Evolutionary conservation across 1,284 basidiomycete genomes (phyloP), one percentile per base, ranked within the genome.

Genomic region (Mycena sp.): DNA sequence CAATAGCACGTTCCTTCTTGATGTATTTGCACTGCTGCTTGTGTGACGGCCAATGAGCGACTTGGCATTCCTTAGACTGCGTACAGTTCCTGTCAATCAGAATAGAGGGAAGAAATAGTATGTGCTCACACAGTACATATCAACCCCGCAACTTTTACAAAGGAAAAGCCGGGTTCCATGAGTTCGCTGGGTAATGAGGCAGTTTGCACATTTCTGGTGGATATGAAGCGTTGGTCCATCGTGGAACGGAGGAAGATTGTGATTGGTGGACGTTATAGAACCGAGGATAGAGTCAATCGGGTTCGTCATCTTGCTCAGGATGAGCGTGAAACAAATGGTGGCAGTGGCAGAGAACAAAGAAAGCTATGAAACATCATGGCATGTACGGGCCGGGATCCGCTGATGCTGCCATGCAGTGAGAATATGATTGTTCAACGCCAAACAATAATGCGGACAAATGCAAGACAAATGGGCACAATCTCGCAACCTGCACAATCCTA

Each of bases 21-120:
- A 12, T 3, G 16, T 2, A 7, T 32, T 61, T 61, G 59, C 63
- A 68, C 1, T 6, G 6, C 1, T 23, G 11, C 32, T 65, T 68
- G 60, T 65, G 67, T 6, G n/a, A n/a, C n/a, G 64, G 60, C 58
- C 67, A 63, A 23, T 65, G 43, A n/a, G 52, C 46, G 12, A 29
- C 32, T 32, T 68, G 67, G 30, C 67, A 68, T 19, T 63, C 64
- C 55, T 58, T 63, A 0, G 63, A 65, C 67, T 68, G 35, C 4
- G 25, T 17, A 29, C 14, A 21, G 30, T 28, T 17, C 16, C 12
- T 17, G 26, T 28, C 4, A 46, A 19, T 38, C 6, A 17, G 29
- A 3, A 51, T n/a, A 40, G n/a, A 25, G 23, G 23, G n/a, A 21
- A 29, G 29, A 17, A n/a, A 30, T 11, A 1, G 35, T 19, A 21